A percentile compares a stretch with the other conserved stretches of the same genome.
Conservation (phyloP, 768 basidiomycete species). For the Lactifluus echinatus region DNA sequence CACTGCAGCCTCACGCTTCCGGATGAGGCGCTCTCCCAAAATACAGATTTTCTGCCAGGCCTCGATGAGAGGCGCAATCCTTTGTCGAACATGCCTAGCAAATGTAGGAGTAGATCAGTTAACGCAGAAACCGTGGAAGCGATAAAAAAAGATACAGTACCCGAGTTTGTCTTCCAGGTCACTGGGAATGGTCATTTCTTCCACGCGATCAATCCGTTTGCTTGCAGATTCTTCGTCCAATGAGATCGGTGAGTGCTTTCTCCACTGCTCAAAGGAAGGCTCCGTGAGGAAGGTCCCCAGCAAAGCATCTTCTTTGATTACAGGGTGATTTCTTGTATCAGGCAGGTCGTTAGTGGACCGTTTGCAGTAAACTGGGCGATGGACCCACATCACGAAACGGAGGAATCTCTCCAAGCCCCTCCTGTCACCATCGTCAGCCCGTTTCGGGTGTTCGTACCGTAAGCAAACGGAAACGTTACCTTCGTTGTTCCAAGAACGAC, state of each 20-base stretch:
- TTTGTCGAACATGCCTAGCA: conserved; percentile 61
- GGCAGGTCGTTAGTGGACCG: conserved; percentile 7
- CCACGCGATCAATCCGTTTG: conserved; percentile 68
- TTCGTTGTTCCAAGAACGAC: conserved; percentile 83
- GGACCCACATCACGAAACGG: conserved; percentile 64
- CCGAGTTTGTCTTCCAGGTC: conserved; percentile 87
- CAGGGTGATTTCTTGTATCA: conserved; percentile 70
- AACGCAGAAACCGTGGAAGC: not conserved
- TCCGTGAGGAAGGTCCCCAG: conserved; percentile 76
- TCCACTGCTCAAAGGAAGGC: conserved; percentile 79
- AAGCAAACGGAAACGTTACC: conserved; percentile 35
- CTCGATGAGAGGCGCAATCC: conserved; percentile 70
- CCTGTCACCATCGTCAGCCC: conserved; percentile 32
- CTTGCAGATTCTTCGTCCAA: conserved; percentile 83
- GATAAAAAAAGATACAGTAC: conserved; percentile 30
- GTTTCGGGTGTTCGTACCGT: no score
- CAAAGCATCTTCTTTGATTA: conserved; percentile 81
- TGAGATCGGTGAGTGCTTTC: conserved; percentile 66
- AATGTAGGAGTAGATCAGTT: not conserved
- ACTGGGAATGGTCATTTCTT: conserved; percentile 89
- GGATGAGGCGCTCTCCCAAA: conserved; percentile 79
- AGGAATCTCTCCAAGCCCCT: conserved; percentile 75
- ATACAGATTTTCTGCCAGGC: conserved; percentile 89
- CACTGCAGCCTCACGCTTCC: conserved; percentile 86
- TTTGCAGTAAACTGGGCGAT: not conserved